A percentile compares a stretch with the other conserved stretches of the same genome.
Conservation (phyloP, 352 stramenopile species). For the Phytopythium vexans region DNA sequence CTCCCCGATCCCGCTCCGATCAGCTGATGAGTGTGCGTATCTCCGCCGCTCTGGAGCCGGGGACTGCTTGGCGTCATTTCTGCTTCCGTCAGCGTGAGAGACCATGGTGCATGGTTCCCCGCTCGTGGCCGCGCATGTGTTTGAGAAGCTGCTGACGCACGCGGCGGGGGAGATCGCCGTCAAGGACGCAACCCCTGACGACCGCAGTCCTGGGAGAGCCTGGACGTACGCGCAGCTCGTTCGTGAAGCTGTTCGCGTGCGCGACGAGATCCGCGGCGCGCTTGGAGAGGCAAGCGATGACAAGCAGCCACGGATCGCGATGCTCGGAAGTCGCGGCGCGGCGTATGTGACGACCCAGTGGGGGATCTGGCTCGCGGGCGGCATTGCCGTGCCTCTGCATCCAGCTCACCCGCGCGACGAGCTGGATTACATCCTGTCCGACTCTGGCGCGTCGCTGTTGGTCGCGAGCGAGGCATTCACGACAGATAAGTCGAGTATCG, state of each 20-base stretch:
- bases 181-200: slow-evolving; percentile 3
- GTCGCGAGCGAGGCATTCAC: slow-evolving; percentile 45
- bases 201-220: too few species aligned
- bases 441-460: slow-evolving; percentile 44
- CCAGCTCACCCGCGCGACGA: slow-evolving; percentile 51
- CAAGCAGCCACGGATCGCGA: slow-evolving; percentile 31
- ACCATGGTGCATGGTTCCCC: too few species aligned
- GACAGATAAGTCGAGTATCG: slow-evolving; percentile 10
- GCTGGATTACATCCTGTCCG: slow-evolving; percentile 70
- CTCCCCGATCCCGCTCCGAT: too few species aligned
- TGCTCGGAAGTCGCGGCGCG: slow-evolving; percentile 37
- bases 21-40: too few species aligned
- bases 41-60: too few species aligned
- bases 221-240: slow-evolving; percentile 52
- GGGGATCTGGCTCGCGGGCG: slow-evolving; percentile 71
- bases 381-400: slow-evolving; percentile 65
- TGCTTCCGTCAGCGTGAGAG: too few species aligned
- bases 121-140: slow-evolving; percentile 21
- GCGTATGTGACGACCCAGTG: slow-evolving; percentile 70
- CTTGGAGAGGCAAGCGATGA: slow-evolving; percentile 9
- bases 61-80: too few species aligned
- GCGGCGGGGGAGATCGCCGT: slow-evolving; percentile 14
- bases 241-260: slow-evolving; percentile 24
- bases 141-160: slow-evolving; percentile 25
- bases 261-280: slow-evolving; percentile 18